phyloP scores from a whole-genome alignment of 2,329 filamentous ascomycete species.

The Penicillium sp. region DNA sequence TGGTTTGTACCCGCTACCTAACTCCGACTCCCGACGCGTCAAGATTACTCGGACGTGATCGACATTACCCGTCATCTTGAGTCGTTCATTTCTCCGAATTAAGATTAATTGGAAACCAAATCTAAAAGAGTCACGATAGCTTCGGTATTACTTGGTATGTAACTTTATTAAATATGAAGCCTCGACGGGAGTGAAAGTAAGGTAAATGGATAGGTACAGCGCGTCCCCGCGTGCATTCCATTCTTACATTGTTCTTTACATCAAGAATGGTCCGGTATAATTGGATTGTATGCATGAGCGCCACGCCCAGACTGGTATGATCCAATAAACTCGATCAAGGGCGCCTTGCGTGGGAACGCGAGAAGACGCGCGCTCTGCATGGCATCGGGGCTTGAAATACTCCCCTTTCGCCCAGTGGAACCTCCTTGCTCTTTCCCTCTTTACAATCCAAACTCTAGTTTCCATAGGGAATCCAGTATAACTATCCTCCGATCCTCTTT shows the following conservation, averaged over 20 bases:
- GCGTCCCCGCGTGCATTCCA: neutral
- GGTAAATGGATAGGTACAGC: neutral
- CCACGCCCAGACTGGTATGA: slow-evolving; percentile 9
- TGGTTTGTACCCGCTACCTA: neutral
- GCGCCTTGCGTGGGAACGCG: slow-evolving; percentile 24
- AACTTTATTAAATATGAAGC: no score
- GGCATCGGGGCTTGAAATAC: slow-evolving; percentile 18
- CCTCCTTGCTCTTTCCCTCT: neutral
- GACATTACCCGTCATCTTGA: neutral
- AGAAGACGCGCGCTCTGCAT: slow-evolving; percentile 12
- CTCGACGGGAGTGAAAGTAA: no score
- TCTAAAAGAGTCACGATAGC: neutral
- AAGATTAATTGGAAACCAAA: neutral
- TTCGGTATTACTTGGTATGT: no score
- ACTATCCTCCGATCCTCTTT: neutral
- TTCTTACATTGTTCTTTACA: neutral
- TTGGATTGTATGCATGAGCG: slow-evolving; percentile 14
- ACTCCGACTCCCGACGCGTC: neutral
- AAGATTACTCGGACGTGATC: neutral
- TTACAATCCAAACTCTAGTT: slow-evolving; percentile 1
- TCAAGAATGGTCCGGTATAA: slow-evolving; percentile 5
- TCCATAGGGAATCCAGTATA: neutral
- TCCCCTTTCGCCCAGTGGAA: slow-evolving; percentile 9
- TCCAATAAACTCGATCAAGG: slow-evolving; percentile 8
- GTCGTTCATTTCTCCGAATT: neutral